Evolutionary conservation across 2,329 filamentous ascomycete genomes (phyloP).

Genomic region (Drechslerella coelobrocha): DNA sequence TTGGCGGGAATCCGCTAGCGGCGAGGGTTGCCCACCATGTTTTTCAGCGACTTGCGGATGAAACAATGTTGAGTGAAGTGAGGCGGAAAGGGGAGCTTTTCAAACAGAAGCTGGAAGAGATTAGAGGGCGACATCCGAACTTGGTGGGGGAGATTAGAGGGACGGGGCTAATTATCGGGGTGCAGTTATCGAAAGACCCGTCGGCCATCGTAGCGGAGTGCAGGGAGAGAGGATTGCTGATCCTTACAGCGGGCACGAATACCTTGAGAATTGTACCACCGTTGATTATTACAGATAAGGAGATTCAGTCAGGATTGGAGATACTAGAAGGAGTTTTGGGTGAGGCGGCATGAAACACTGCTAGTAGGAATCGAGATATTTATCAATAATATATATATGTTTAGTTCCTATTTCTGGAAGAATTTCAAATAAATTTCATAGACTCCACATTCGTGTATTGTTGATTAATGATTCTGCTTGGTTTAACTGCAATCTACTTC

Average conservation of each 20-base stretch:
- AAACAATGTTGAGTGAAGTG: conserved; percentile 73
- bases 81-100: conserved; percentile 70
- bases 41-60: conserved; percentile 75
- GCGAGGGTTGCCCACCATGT: conserved; percentile 86
- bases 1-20: conserved; percentile 88
- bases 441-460: no score
- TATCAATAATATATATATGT: no score
- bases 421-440: no score
- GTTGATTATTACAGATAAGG: conserved; percentile 76
- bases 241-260: conserved; percentile 93
- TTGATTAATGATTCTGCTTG: no score
- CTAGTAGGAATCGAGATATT: no score
- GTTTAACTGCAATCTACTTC: no score
- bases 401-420: no score
- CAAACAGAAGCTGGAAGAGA: conserved; percentile 64
- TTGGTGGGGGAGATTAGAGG: conserved; percentile 81
- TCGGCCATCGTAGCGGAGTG: conserved; percentile 80
- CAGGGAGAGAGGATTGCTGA: conserved; percentile 81
- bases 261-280: conserved; percentile 91
- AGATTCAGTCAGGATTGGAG: conserved; percentile 78
- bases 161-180: conserved; percentile 80
- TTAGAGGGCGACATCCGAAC: conserved; percentile 70
- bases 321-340: conserved; percentile 72
- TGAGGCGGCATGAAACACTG: conserved; percentile 12
- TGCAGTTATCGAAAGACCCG: conserved; percentile 79